Evolutionary conservation across 306 rosid species (phyloP).

Genomic region (Vigna unguiculata): DNA sequence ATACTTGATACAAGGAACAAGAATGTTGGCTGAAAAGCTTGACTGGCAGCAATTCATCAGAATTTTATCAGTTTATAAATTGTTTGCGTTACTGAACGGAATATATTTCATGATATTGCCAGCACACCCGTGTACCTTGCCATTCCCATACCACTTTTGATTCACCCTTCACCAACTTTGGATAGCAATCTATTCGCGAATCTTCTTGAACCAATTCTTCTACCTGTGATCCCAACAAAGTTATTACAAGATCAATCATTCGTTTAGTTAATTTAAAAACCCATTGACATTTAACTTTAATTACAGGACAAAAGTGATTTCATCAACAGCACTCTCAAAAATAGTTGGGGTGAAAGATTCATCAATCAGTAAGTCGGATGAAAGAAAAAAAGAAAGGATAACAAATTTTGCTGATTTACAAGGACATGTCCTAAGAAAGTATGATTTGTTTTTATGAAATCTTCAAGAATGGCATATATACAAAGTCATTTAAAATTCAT

Average conservation of each 20-base stretch:
- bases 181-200: constrained; percentile 86
- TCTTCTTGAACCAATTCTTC: constrained; percentile 94
- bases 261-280: constrained; percentile 20
- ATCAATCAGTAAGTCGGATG: constrained; percentile 34
- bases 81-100: constrained; percentile 6
- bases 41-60: neutral
- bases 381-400: constrained; percentile 9
- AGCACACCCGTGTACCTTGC: constrained; percentile 57
- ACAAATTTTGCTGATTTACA: constrained; percentile 33
- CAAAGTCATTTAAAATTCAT: neutral
- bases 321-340: constrained; percentile 22
- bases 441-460: constrained; percentile 13
- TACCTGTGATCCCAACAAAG: constrained; percentile 61
- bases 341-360: constrained; percentile 15
- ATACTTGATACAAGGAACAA: constrained; percentile 16
- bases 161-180: constrained; percentile 91
- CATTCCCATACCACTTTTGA: constrained; percentile 96
- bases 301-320: constrained; percentile 17
- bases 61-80: constrained; percentile 16
- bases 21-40: constrained; percentile 21
- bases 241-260: constrained; percentile 18
- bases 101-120: neutral
- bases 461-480: neutral
- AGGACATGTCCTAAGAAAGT: constrained; percentile 15
- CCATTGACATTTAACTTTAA: constrained; percentile 20